Percentiles rank a stretch among this genome's conserved stretches.
Evolutionary conservation across 345 rosid species (phyloP).

Genomic region (Sisymbrium altissimum): DNA sequence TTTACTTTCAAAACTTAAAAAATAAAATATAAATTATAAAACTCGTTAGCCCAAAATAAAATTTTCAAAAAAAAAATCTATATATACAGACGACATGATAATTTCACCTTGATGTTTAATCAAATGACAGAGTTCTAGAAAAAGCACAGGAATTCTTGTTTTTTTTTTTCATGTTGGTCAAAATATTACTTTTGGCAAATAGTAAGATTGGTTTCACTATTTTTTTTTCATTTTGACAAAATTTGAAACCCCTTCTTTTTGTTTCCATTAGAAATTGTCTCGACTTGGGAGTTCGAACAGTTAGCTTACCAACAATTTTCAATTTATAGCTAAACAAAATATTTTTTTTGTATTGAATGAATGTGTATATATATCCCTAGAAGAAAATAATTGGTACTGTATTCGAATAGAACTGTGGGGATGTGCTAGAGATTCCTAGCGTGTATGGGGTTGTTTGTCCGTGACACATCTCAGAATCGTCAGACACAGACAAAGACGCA

Average conservation of each 20-base stretch:
- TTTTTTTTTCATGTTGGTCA: neutral
- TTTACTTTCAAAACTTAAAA: no score
- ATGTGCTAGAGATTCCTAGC: slow-evolving; percentile 27
- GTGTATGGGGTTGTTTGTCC: slow-evolving; percentile 29
- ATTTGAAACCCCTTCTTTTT: neutral
- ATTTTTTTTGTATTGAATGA: neutral
- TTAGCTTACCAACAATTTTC: neutral
- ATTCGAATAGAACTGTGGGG: slow-evolving; percentile 14
- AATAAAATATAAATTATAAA: no score
- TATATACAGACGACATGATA: no score
- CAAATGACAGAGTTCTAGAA: no score
- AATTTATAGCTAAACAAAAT: slow-evolving; percentile 1
- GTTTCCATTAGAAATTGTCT: neutral
- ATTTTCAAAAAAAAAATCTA: no score
- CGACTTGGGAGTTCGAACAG: neutral
- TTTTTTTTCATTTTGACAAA: neutral
- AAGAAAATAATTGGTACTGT: slow-evolving; percentile 25
- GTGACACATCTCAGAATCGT: slow-evolving; percentile 33
- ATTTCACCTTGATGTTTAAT: no score
- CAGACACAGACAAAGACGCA: slow-evolving; percentile 29
- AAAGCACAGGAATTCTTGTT: neutral
- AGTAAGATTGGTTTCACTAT: neutral
- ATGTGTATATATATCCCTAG: neutral
- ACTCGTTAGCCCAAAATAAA: no score
- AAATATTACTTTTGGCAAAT: slow-evolving; percentile 13